Percentiles rank a stretch among this genome's conserved stretches.
Conservation (phyloP, 1,284 basidiomycete species). For the Cutaneotrichosporon spelunceum region DNA sequence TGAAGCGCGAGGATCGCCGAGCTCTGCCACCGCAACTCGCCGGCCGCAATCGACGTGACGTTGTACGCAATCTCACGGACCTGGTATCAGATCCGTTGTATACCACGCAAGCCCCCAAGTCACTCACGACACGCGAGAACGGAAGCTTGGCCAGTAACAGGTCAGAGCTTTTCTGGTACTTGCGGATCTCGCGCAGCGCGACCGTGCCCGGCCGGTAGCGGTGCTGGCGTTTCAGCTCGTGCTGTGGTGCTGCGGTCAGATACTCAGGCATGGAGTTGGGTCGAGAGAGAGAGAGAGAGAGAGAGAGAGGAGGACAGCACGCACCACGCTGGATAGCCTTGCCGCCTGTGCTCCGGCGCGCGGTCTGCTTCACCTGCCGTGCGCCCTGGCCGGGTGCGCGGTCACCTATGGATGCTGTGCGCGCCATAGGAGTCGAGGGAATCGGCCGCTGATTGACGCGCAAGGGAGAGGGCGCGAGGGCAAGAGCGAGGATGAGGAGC, state of each 20-base stretch:
- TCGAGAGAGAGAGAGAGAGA: background rate
- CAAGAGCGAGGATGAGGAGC: background rate
- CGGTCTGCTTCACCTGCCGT: constrained; percentile 33
- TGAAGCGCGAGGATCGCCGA: constrained; percentile 86
- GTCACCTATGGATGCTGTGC: constrained; percentile 14
- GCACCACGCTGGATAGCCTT: constrained; percentile 29
- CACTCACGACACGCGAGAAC: constrained; percentile 80
- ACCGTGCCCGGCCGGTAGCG: constrained; percentile 79
- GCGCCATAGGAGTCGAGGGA: constrained; percentile 10
- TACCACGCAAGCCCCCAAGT: background rate
- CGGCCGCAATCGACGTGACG: constrained; percentile 71
- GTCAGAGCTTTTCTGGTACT: constrained; percentile 90
- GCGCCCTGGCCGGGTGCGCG: constrained; percentile 8
- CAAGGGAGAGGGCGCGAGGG: no score
- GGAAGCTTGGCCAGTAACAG: constrained; percentile 80
- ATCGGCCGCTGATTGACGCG: background rate
- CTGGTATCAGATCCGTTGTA: constrained; percentile 51
- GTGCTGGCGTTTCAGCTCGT: constrained; percentile 32
- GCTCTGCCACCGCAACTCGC: constrained; percentile 80
- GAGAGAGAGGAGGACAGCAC: background rate
- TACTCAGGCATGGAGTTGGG: background rate
- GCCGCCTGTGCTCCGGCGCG: constrained; percentile 44
- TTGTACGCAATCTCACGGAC: constrained; percentile 87
- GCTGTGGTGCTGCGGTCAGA: constrained; percentile 2
- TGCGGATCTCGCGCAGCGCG: constrained; percentile 84